Base-by-base conservation (phyloP, 805 yeast genomes). In the Suhomyces prunicola region DNA sequence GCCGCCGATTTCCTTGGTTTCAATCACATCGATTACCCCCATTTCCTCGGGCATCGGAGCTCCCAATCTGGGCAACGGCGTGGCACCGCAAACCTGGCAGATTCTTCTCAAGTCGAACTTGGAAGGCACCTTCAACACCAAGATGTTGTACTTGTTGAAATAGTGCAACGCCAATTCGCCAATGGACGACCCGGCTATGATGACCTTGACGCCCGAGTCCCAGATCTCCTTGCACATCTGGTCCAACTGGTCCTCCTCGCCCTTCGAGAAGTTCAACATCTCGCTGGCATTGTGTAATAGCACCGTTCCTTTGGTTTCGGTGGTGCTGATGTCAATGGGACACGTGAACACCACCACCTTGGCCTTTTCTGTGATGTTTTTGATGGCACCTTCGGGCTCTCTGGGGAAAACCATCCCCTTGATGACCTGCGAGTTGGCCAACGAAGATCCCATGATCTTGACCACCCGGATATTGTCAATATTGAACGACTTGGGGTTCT, bases 261-360 rank as follows among this genome's bases (percentile, higher is more conserved):
- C 98, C 77, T 87, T 89, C 60, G 96, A 83, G 75, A 94, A 94
- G 65, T 91, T 96, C 59, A 93, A 79, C 97, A 94, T 92, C 72
- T 94, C 98, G 70, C 93, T 81, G 10, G 99, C 99, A 65, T 90
- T 92, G 74, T 94, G 97, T 60, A 94, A 80, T 63, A 94, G 78
- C 47, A 94, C 99, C 13, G 99, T 94, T 48, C 99, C 98, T 74
- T 93, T 93, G 22, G 98, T 93, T 75, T 94, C 99, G n/a, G 99
- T 92, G 55, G 91, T 87, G 12, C 97, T 87, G 55, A 90, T 90
- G 72, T 94, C 99, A 51, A 94, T 84, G 26, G 98, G 97, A 70
- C 96, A 87, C 7, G 97, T 90, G 76, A 79, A 94, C 2, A 91
- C 92, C 8, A 89, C 99, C 46, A 94, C 98, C 69, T 90, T 91